Percentiles rank a stretch among this genome's conserved stretches.
Evolutionary conservation across 1,139 yeast species (phyloP).

Genomic region (Magnusiomyces tetraspermus): DNA sequence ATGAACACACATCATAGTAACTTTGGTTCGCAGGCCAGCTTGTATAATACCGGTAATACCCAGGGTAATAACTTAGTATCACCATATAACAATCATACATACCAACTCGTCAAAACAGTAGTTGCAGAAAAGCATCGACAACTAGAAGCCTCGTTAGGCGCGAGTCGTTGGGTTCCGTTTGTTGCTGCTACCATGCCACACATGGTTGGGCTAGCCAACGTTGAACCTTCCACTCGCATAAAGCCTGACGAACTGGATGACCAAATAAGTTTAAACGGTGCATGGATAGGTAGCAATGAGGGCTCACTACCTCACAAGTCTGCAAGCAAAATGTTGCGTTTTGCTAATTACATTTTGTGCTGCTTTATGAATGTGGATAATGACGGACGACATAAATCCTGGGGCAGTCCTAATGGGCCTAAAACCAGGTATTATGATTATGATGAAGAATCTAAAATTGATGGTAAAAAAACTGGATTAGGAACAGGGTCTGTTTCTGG

Average conservation of each 20-base stretch:
- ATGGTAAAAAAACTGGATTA: no score
- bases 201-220: not conserved
- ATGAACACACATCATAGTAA: no score
- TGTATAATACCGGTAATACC: no score
- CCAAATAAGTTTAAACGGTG: conserved; percentile 14
- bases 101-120: not conserved
- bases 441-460: no score
- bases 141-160: conserved; percentile 2
- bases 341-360: conserved; percentile 1
- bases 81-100: not conserved
- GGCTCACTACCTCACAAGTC: not conserved
- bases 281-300: conserved; percentile 12
- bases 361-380: conserved; percentile 3
- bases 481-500: no score
- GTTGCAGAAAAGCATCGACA: not conserved
- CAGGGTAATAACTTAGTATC: not conserved
- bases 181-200: conserved; percentile 5
- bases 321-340: not conserved
- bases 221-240: conserved; percentile 4
- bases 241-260: conserved; percentile 13
- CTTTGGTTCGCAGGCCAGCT: no score
- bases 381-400: conserved; percentile 22
- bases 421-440: no score
- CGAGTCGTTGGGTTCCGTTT: conserved; percentile 13
- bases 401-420: conserved; percentile 57